A percentile compares a stretch with the other conserved stretches of the same genome.
These are phyloP conservation scores for Crucihimalaya himalaica DNA, from an alignment of 345 rosid species.

Conservation along the genomic window DNA sequence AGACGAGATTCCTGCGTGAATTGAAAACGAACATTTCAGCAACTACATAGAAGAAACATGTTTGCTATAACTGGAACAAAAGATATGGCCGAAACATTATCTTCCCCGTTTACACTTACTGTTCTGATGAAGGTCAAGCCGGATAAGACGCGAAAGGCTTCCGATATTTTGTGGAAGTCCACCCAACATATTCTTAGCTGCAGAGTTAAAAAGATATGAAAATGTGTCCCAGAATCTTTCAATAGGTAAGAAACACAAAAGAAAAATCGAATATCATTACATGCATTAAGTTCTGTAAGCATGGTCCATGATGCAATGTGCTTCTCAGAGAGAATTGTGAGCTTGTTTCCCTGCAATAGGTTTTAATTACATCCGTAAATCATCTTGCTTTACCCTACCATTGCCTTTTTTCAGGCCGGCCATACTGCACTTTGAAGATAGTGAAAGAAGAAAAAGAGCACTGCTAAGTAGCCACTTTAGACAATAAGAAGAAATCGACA, in stretches of 20 bases:
- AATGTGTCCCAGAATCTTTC: slow-evolving; percentile 2
- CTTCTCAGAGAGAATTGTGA: slow-evolving; percentile 54
- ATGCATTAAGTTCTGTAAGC: slow-evolving; percentile 81
- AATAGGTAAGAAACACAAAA: neutral
- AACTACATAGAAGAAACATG: slow-evolving; percentile 1
- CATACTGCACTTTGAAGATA: neutral
- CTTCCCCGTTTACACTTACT: slow-evolving; percentile 51
- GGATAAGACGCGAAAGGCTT: slow-evolving; percentile 73
- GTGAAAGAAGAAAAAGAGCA: slow-evolving; percentile 3
- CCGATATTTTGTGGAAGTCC: slow-evolving; percentile 74
- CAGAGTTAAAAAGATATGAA: slow-evolving; percentile 27
- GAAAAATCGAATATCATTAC: slow-evolving; percentile 47
- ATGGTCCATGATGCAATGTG: slow-evolving; percentile 71
- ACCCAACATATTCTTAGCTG: slow-evolving; percentile 78
- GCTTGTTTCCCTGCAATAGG: slow-evolving; percentile 78
- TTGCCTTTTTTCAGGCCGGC: slow-evolving; percentile 18
- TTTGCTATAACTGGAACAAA: slow-evolving; percentile 1
- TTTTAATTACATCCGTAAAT: slow-evolving; percentile 23
- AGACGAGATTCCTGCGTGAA: slow-evolving; percentile 58
- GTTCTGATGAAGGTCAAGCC: slow-evolving; percentile 93
- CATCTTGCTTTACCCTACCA: slow-evolving; percentile 2
- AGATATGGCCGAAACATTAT: slow-evolving; percentile 9
- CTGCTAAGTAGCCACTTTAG: slow-evolving; percentile 4
- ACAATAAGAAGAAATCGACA: neutral
- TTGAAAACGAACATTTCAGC: slow-evolving; percentile 11